Evolutionary conservation across 805 yeast species (phyloP).

Genomic region (Kuraishia piskuri): DNA sequence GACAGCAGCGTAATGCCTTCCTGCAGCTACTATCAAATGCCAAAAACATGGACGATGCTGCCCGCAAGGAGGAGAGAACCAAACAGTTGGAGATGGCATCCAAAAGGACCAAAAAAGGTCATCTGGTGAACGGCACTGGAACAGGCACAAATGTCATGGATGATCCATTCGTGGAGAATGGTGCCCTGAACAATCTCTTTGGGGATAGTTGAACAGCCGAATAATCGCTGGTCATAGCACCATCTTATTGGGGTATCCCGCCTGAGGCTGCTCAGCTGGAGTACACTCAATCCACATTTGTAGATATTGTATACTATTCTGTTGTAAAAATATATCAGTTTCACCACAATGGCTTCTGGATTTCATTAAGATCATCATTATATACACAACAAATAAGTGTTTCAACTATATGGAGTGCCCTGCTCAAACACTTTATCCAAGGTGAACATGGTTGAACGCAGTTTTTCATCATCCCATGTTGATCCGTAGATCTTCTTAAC

Average conservation of each 20-base stretch:
- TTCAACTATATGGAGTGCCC: not conserved
- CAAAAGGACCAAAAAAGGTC: constrained; percentile 36
- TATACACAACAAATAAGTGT: not conserved
- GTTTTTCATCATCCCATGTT: constrained; percentile 20
- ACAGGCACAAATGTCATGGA: constrained; percentile 45
- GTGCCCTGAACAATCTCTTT: constrained; percentile 53
- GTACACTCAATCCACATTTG: not conserved
- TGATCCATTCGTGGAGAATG: constrained; percentile 65
- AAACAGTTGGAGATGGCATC: constrained; percentile 46
- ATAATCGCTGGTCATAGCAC: too few species aligned
- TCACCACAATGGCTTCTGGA: not conserved
- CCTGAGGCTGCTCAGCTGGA: too few species aligned
- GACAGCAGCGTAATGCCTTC: constrained; percentile 76
- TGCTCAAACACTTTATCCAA: constrained; percentile 13
- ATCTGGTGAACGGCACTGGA: constrained; percentile 12
- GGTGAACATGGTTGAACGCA: constrained; percentile 17
- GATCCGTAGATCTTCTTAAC: constrained; percentile 16
- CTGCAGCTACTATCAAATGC: constrained; percentile 66
- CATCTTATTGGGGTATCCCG: too few species aligned
- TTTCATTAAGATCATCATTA: not conserved
- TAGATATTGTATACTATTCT: not conserved
- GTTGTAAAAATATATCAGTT: not conserved
- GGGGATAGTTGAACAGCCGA: constrained; percentile 28
- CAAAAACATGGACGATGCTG: constrained; percentile 37
- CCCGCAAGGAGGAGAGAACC: constrained; percentile 30